phyloP scores from a whole-genome alignment of 805 yeast genomes.

The Nematodospora valgi region DNA sequence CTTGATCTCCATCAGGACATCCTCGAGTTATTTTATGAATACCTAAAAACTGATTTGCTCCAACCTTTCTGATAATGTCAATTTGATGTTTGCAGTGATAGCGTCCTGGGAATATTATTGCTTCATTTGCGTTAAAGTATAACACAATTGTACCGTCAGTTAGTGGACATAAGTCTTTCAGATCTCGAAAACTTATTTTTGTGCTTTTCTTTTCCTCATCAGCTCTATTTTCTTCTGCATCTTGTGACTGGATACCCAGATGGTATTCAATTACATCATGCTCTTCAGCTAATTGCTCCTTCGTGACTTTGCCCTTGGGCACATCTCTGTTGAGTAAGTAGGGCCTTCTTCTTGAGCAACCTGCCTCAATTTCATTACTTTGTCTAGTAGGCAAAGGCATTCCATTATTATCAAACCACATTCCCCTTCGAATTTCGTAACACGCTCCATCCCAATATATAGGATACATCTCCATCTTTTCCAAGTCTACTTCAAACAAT shows the following conservation, averaged over 20 bases:
- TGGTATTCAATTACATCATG: slow-evolving; percentile 9
- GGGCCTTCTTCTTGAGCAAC: slow-evolving; percentile 42
- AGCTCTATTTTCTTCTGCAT: slow-evolving; percentile 8
- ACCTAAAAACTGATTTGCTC: slow-evolving; percentile 38
- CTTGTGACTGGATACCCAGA: too few species aligned
- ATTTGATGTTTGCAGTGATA: slow-evolving; percentile 38
- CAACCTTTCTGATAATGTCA: slow-evolving; percentile 31
- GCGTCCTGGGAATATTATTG: slow-evolving; percentile 43
- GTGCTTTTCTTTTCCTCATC: slow-evolving; percentile 10
- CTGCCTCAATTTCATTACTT: slow-evolving; percentile 57
- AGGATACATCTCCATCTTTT: slow-evolving; percentile 53
- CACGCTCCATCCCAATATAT: slow-evolving; percentile 86
- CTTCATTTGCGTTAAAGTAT: slow-evolving; percentile 38
- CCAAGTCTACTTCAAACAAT: slow-evolving; percentile 67
- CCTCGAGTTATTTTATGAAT: slow-evolving; percentile 55
- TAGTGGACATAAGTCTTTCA: slow-evolving; percentile 25
- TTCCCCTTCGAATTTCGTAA: slow-evolving; percentile 78
- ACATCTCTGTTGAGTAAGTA: slow-evolving; percentile 16
- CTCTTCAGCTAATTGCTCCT: slow-evolving; percentile 4
- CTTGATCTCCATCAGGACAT: slow-evolving; percentile 27
- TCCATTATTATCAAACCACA: slow-evolving; percentile 74
- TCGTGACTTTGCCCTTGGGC: neutral
- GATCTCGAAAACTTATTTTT: too few species aligned
- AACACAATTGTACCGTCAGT: slow-evolving; percentile 34
- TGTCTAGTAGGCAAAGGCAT: slow-evolving; percentile 50